A percentile compares a stretch with the other conserved stretches of the same genome.
Evolutionary conservation across 305 asterid species (phyloP).

Genomic region (Solanum chacoense): DNA sequence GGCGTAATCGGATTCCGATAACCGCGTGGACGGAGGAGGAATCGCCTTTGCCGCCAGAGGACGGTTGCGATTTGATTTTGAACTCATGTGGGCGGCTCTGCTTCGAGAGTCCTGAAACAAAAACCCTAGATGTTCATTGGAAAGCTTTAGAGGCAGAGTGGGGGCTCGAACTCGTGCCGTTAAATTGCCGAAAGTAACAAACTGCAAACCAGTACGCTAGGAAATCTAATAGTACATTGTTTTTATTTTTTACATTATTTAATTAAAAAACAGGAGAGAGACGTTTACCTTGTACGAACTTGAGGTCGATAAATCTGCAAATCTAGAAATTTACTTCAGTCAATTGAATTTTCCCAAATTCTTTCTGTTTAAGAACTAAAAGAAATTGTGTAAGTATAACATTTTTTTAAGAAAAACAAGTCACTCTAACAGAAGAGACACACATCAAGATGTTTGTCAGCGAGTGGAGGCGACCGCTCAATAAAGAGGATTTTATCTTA

Average conservation of each 20-base stretch:
- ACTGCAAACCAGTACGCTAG: background rate
- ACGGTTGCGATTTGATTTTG: background rate
- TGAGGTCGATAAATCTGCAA: background rate
- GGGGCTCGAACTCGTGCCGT: background rate
- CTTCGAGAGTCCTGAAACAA: background rate
- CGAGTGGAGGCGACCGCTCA: background rate
- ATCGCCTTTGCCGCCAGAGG: background rate
- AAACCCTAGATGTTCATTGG: background rate
- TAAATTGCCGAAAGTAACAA: background rate
- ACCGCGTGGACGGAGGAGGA: background rate
- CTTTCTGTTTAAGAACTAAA: background rate
- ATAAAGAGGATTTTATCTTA: background rate
- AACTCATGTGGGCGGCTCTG: background rate
- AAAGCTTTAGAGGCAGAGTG: background rate
- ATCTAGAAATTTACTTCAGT: background rate
- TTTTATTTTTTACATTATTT: background rate
- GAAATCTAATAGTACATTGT: background rate
- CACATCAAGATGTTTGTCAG: background rate
- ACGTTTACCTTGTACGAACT: background rate
- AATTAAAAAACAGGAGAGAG: background rate
- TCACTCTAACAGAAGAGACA: background rate
- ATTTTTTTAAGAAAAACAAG: background rate
- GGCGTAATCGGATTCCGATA: constrained; percentile 26
- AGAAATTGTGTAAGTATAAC: background rate
- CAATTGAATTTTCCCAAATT: background rate